Evolutionary conservation across 75 land plant genomes (phyloP).

Genomic region (Ceratopteris richardii): DNA sequence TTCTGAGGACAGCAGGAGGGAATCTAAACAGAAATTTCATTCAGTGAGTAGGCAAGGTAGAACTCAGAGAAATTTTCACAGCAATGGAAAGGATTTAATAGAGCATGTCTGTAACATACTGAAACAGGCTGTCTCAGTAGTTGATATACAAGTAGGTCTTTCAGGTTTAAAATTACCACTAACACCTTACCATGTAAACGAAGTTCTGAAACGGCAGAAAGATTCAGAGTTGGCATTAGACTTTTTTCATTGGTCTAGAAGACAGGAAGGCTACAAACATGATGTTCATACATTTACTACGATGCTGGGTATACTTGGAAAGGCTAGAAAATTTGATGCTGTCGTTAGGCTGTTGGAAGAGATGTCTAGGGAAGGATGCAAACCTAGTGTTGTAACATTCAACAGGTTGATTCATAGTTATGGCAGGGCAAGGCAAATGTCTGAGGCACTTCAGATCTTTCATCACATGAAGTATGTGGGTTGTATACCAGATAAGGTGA

Average conservation of each 20-base stretch:
- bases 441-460: conserved; percentile 62
- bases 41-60: conserved; percentile 9
- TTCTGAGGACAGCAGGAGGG: too few relatives aligned
- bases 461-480: conserved; percentile 66
- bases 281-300: conserved; percentile 91
- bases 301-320: conserved; percentile 93
- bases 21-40: too few relatives aligned
- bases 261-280: conserved; percentile 77
- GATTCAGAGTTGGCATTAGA: conserved; percentile 66
- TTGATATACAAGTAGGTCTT: conserved; percentile 49
- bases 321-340: conserved; percentile 62
- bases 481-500: conserved; percentile 79
- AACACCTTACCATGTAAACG: conserved; percentile 89
- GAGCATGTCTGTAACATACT: conserved; percentile 47
- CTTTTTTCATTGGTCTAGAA: conserved; percentile 82
- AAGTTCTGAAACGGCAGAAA: conserved; percentile 66
- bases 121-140: conserved; percentile 51
- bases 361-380: conserved; percentile 83
- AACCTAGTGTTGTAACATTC: conserved; percentile 92
- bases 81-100: conserved; percentile 33
- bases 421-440: conserved; percentile 81
- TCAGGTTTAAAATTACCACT: conserved; percentile 35
- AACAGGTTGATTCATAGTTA: conserved; percentile 89
- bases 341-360: conserved; percentile 56
- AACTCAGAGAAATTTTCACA: not conserved